Conservation (phyloP, 2,329 filamentous ascomycete species). For the Chaetomium strumarium region DNA sequence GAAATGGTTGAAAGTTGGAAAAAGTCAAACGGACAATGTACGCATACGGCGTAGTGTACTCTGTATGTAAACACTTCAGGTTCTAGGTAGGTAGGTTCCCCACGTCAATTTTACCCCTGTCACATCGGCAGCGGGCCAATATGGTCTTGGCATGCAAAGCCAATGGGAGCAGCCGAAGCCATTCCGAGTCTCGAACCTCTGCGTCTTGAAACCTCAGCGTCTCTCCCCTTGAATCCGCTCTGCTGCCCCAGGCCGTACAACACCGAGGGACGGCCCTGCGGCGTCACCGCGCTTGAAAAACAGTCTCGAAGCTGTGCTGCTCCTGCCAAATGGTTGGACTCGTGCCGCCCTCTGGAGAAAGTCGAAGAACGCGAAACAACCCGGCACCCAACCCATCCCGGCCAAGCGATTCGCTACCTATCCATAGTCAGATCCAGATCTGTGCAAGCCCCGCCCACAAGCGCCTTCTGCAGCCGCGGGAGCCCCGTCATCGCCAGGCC, state of each 20-base stretch:
- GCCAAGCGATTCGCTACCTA: not conserved
- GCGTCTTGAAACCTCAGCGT: slow-evolving; percentile 12
- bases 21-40: too few species aligned
- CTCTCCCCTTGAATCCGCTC: not conserved
- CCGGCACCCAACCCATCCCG: slow-evolving; percentile 9
- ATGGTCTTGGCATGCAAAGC: too few species aligned
- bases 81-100: too few species aligned
- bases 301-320: slow-evolving; percentile 7
- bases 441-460: not conserved
- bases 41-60: too few species aligned
- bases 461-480: not conserved
- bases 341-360: not conserved
- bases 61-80: too few species aligned
- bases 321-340: slow-evolving; percentile 16
- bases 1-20: too few species aligned
- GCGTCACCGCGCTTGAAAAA: slow-evolving; percentile 21
- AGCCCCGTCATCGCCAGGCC: not conserved
- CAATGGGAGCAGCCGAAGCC: not conserved
- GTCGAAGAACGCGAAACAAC: too few species aligned
- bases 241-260: slow-evolving; percentile 8
- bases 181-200: slow-evolving; percentile 2
- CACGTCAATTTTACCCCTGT: too few species aligned
- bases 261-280: not conserved
- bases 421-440: not conserved
- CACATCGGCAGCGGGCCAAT: too few species aligned